Base-by-base conservation (phyloP, 2,329 filamentous ascomycete species). In the Mycosphaerelloides madeirae region DNA sequence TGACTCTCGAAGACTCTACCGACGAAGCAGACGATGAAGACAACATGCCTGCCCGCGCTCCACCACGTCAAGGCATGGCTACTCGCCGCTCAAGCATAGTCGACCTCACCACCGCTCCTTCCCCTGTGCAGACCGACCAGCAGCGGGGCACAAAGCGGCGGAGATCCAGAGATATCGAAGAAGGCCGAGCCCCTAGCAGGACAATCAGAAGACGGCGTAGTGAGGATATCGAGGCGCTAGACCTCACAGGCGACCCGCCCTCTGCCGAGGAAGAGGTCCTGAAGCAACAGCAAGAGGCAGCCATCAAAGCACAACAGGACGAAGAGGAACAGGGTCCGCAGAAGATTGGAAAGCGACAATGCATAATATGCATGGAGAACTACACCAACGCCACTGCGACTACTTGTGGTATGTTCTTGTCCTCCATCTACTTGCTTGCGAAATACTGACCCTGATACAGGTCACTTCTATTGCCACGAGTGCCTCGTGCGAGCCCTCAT, bases 361-460 rank as follows among this genome's bases (percentile, higher is more conserved):
- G 80, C 58, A 79, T 81, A 34, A 78, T 83, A 16, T 83, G 80
- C 63, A 77, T 83, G 75, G 80, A 83, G 52, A 72, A 67, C 3
- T 77, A 75, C 2, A 79, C 73, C 7, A 73, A 82, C 57, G 70
- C 79, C 8, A 81, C 79, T 2, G 76, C 72, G 3, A 82, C 80
- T 2, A 63, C 71, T 16, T 83, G 80, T 57, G 80, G 78, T 80
- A 68, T 43, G 74, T 67, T 31, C n/a, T 18, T 38, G 7, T 9
- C 11, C 6, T n/a, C 3, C n/a, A 28, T 38, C 18, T 37, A 22
- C 14, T 47, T 19, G 36, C 41, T 28, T 8, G 20, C 11, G 5
- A 15, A 7, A 22, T 28, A 39, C 35, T 52, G 35, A 45, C 44
- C 53, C 29, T 9, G 14, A 8, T 20, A 8, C 44, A 80, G 78